A percentile compares a stretch with the other conserved stretches of the same genome.
Evolutionary conservation across 2,329 filamentous ascomycete genomes (phyloP).

Genomic region (Dothistroma septosporum): DNA sequence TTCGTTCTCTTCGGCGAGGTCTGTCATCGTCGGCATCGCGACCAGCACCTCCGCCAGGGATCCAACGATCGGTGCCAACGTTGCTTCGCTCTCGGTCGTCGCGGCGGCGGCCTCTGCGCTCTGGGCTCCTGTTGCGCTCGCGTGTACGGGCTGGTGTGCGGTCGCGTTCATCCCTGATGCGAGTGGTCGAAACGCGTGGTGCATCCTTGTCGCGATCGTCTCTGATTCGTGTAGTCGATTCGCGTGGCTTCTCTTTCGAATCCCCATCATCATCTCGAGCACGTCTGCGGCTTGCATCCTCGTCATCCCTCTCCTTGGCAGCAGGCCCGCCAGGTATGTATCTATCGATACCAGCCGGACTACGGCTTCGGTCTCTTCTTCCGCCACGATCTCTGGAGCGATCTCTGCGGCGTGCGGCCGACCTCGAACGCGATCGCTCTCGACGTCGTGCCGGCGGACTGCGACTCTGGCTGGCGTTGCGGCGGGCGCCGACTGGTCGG

Average conservation of each 20-base stretch:
- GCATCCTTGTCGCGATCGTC: conserved; percentile 1
- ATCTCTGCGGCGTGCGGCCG: conserved; percentile 17
- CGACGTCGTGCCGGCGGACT: conserved; percentile 24
- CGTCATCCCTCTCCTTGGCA: conserved; percentile 23
- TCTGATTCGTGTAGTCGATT: not conserved
- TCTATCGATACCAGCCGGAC: conserved; percentile 37
- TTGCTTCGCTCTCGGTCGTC: conserved; percentile 32
- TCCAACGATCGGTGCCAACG: conserved; percentile 29
- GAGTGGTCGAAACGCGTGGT: not conserved
- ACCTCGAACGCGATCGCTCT: conserved; percentile 20
- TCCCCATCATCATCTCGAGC: conserved; percentile 13
- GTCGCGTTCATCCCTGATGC: conserved; percentile 6
- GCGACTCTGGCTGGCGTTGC: conserved; percentile 24
- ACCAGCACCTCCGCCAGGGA: conserved; percentile 30
- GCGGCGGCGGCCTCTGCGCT: conserved; percentile 10
- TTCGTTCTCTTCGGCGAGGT: conserved; percentile 8
- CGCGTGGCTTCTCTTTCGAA: not conserved
- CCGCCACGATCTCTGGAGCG: conserved; percentile 16
- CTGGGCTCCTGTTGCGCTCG: conserved; percentile 2
- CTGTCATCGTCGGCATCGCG: conserved; percentile 10
- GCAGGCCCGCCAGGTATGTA: conserved; percentile 37
- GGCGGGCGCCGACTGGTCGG: conserved; percentile 16
- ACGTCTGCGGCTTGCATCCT: conserved; percentile 15
- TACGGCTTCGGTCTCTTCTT: conserved; percentile 29
- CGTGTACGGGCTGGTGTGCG: conserved; percentile 3